phyloP scores from a whole-genome alignment of 352 stramenopile genomes.

The Globisporangium ultimum region DNA sequence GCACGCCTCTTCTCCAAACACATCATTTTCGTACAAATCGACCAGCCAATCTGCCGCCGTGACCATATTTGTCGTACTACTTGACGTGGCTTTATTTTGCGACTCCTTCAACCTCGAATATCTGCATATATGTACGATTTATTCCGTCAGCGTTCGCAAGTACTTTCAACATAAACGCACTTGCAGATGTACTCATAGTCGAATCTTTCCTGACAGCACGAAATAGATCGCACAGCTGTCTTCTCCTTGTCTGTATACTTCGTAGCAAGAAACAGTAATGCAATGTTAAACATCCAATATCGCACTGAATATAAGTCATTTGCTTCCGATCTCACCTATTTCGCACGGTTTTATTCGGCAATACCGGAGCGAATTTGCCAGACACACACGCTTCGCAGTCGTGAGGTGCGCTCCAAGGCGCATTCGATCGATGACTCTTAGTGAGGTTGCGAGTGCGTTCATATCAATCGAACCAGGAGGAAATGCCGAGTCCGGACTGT shows the following conservation, averaged over 20 bases:
- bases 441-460: constrained; percentile 19
- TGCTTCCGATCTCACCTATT: constrained; percentile 10
- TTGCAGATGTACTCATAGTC: constrained; percentile 18
- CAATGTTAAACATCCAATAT: too few species aligned
- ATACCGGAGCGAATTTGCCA: constrained; percentile 23
- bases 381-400: constrained; percentile 17
- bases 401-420: constrained; percentile 15
- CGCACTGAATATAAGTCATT: neutral
- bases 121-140: too few species aligned
- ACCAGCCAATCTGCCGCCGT: constrained; percentile 15
- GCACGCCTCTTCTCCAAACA: constrained; percentile 44
- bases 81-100: constrained; percentile 1
- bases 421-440: constrained; percentile 30
- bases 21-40: constrained; percentile 30
- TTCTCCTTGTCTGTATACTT: constrained; percentile 35
- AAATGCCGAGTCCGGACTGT: neutral
- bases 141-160: too few species aligned
- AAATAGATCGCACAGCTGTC: constrained; percentile 25
- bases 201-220: constrained; percentile 27
- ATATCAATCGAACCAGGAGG: constrained; percentile 1
- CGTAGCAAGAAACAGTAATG: neutral
- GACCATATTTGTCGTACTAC: neutral
- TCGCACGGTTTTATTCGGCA: constrained; percentile 18
- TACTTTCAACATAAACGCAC: neutral
- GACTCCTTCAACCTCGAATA: constrained; percentile 3